Conservation (phyloP, 768 basidiomycete genomes). For the Phallus indusiatus region DNA sequence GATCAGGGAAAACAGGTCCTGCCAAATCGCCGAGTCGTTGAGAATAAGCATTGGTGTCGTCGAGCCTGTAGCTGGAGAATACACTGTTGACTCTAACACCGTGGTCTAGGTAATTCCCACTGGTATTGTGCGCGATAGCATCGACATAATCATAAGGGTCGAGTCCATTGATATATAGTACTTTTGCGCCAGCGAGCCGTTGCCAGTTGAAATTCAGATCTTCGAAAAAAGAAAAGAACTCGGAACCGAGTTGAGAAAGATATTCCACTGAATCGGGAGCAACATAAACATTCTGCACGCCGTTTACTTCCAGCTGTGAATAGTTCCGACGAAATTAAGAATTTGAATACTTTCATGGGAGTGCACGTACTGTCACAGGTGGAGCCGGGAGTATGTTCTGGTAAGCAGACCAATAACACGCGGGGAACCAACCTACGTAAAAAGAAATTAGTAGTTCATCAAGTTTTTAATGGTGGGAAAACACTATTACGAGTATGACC, state of each 20-base stretch:
- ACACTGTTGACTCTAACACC: slow-evolving; percentile 55
- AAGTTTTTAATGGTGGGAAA: background rate
- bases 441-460: background rate
- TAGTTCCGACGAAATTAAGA: slow-evolving; percentile 25
- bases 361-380: slow-evolving; percentile 14
- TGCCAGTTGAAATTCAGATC: slow-evolving; percentile 46
- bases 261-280: slow-evolving; percentile 47
- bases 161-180: slow-evolving; percentile 44
- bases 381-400: slow-evolving; percentile 16
- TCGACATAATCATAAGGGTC: slow-evolving; percentile 48
- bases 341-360: background rate
- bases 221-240: slow-evolving; percentile 38
- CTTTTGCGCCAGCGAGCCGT: slow-evolving; percentile 49
- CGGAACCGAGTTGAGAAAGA: slow-evolving; percentile 34
- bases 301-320: slow-evolving; percentile 45
- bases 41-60: slow-evolving; percentile 33
- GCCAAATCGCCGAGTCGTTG: slow-evolving; percentile 51
- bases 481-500: slow-evolving; percentile 48
- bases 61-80: slow-evolving; percentile 47
- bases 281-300: slow-evolving; percentile 37
- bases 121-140: slow-evolving; percentile 45
- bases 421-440: slow-evolving; percentile 42
- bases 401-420: slow-evolving; percentile 44
- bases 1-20: slow-evolving; percentile 39
- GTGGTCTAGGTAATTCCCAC: slow-evolving; percentile 56